Evolutionary conservation across 2,329 filamentous ascomycete species (phyloP).

Genomic region (Fusarium sp.): DNA sequence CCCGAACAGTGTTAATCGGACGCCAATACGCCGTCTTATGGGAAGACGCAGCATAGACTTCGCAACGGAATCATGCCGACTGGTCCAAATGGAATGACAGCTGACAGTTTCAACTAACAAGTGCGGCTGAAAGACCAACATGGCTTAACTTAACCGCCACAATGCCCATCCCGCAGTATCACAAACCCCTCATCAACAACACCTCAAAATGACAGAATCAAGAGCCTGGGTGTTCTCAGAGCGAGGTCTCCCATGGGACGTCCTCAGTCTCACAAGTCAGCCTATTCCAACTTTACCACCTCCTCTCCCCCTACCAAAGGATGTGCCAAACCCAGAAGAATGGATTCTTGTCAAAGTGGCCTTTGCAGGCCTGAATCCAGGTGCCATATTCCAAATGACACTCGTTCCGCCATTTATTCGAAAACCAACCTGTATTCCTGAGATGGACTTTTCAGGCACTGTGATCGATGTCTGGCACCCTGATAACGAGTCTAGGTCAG

Average conservation of each 20-base stretch:
- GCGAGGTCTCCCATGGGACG: neutral
- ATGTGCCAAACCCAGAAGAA: constrained; percentile 43
- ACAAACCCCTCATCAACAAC: neutral
- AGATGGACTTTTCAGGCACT: constrained; percentile 56
- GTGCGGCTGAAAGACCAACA: neutral
- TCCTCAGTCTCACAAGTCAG: neutral
- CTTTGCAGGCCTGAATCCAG: constrained; percentile 57
- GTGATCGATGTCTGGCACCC: constrained; percentile 50
- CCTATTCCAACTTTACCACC: neutral
- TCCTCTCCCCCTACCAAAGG: constrained; percentile 41
- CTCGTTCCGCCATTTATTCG: constrained; percentile 52
- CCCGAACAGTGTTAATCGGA: neutral
- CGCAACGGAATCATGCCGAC: neutral
- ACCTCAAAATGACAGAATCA: neutral
- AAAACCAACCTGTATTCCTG: constrained; percentile 49
- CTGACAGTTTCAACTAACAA: neutral
- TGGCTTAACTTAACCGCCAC: neutral
- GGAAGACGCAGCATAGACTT: neutral
- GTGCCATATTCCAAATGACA: constrained; percentile 53
- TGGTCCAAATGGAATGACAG: neutral
- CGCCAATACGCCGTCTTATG: neutral
- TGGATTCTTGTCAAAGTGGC: constrained; percentile 54
- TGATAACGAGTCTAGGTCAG: constrained; percentile 12
- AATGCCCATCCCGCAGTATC: neutral
- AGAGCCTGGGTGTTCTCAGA: neutral